Evolutionary conservation across 1,139 yeast species (phyloP), one percentile per base, ranked within the genome.

Genomic region (Arxiozyma heterogenica): DNA sequence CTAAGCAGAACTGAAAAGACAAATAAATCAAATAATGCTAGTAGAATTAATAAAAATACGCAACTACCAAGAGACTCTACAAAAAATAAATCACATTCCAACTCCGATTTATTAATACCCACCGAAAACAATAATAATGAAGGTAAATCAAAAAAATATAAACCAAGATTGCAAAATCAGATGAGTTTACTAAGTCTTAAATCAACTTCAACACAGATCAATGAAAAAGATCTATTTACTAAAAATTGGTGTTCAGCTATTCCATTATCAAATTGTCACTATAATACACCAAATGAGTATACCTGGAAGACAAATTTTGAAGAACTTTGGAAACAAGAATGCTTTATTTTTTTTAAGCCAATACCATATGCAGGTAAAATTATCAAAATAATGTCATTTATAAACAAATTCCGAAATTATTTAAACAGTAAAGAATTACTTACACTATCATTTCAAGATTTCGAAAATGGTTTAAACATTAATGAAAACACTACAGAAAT

Each of bases 381-480:
- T 27, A 55, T 77, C n/a, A 70, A 64, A 53, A 65, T 80, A 2
- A 64, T 78, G 56, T 68, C 77, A 4, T 80, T 74, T 57, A 62
- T 78, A 43, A 69, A 70, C 49, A 78, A 76, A 61, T 80, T 79
- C 59, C 64, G 65, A 51, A 63, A 64, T 7, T 68, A 67, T 34
- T 59, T 66, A 44, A 23, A 51, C 23, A 67, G 70, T 47, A 54
- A 55, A 1, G 69, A 64, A 7, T 54, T 78, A 12, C 67, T 70
- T 23, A 67, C 70, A 23, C 53, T 72, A 41, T 72, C 75, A 0
- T 82, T 82, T 8, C 76, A 73, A 54, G 80, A 77, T 59, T 68
- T 80, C 39, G 83, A 79, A 59, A 64, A 66, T 39, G 83, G 83
- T 0, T 64, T 80, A 44, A 70, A 76, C n/a, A 63, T 79, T 42